Evolutionary conservation across 768 basidiomycete genomes (phyloP).

Genomic region (Terana coerulea): DNA sequence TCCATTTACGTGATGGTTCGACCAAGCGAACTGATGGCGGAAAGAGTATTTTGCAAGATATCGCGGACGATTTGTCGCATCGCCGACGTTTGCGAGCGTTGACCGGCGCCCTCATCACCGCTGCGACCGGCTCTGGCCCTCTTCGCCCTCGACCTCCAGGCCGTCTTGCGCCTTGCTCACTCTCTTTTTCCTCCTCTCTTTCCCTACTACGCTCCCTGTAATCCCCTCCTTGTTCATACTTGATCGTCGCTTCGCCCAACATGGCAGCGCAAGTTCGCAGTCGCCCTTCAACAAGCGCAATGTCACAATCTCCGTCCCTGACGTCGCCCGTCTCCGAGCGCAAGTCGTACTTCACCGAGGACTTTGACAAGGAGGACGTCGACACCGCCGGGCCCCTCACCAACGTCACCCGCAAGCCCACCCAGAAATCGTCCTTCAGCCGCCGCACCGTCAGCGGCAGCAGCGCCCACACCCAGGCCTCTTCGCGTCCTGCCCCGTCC

Average conservation of each 20-base stretch:
- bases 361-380: constrained; percentile 47
- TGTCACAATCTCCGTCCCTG: constrained; percentile 32
- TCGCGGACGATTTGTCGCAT: background rate
- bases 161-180: constrained; percentile 11
- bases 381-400: constrained; percentile 19
- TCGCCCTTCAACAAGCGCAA: background rate
- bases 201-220: background rate
- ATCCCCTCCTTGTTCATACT: constrained; percentile 3
- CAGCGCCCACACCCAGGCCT: constrained; percentile 9
- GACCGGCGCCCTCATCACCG: background rate
- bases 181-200: constrained; percentile 12
- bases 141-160: background rate
- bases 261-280: constrained; percentile 2
- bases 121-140: background rate
- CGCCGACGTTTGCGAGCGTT: background rate
- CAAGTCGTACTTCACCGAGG: constrained; percentile 48
- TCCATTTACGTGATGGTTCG: background rate
- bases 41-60: constrained; percentile 2
- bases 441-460: constrained; percentile 19
- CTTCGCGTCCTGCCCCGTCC: constrained; percentile 4
- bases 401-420: constrained; percentile 20
- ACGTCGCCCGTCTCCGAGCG: constrained; percentile 38
- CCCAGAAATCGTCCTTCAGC: constrained; percentile 23
- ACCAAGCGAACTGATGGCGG: constrained; percentile 6
- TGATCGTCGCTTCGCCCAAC: background rate